Percentiles rank a stretch among this genome's conserved stretches.
Conservation (phyloP, 2,329 filamentous ascomycete species). For the Zasmidium cellare region DNA sequence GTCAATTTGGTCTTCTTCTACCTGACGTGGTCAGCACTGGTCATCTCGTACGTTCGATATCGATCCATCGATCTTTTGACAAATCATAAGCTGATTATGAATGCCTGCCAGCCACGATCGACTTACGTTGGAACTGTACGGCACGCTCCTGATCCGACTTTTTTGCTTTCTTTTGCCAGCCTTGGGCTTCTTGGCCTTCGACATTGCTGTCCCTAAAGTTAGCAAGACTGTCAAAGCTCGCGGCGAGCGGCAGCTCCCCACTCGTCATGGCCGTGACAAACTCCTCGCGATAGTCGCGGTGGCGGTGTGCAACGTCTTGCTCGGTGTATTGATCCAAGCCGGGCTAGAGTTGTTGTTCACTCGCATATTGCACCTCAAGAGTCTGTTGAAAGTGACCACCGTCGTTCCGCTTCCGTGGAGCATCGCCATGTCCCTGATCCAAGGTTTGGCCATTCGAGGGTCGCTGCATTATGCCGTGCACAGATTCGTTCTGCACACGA, state of each 20-base stretch:
- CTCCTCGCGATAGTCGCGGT: constrained; percentile 54
- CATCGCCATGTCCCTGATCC: constrained; percentile 56
- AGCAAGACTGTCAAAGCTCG: constrained; percentile 69
- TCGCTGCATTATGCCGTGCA: constrained; percentile 73
- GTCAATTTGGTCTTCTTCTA: constrained; percentile 88
- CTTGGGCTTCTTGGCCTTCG: constrained; percentile 70
- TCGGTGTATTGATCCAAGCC: constrained; percentile 57
- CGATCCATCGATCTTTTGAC: neutral
- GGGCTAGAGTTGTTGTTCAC: constrained; percentile 57
- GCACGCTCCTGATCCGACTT: constrained; percentile 65
- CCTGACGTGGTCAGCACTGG: constrained; percentile 82
- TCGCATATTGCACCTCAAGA: constrained; percentile 53
- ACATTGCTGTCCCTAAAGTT: constrained; percentile 68
- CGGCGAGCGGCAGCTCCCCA: constrained; percentile 53
- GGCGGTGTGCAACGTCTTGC: constrained; percentile 56
- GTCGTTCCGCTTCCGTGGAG: constrained; percentile 59
- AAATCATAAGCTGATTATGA: constrained; percentile 5
- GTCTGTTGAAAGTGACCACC: constrained; percentile 59
- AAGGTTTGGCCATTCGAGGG: constrained; percentile 59
- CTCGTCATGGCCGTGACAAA: constrained; percentile 41
- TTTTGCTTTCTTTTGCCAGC: constrained; percentile 74
- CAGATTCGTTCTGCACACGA: constrained; percentile 64
- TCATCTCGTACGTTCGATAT: constrained; percentile 47
- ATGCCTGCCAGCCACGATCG: constrained; percentile 63
- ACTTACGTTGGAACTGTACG: constrained; percentile 72